These are phyloP conservation scores for Filobasidium uniguttulatum DNA, from an alignment of 1,284 basidiomycete genomes.

Conservation along the genomic window DNA sequence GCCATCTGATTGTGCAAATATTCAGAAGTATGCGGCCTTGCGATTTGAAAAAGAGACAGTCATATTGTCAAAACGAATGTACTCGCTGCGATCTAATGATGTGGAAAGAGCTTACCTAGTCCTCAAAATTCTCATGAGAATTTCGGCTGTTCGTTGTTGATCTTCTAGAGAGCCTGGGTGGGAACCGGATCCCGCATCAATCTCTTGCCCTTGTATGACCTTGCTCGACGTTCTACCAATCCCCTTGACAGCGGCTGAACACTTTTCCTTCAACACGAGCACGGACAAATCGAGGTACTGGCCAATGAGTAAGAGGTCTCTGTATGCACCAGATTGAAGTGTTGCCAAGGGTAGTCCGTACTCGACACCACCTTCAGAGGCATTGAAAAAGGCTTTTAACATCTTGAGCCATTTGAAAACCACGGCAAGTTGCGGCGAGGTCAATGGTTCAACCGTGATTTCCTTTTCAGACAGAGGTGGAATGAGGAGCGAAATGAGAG, in stretches of 20 bases:
- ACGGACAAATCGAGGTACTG: constrained; percentile 35
- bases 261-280: constrained; percentile 25
- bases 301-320: constrained; percentile 32
- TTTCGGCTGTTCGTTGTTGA: constrained; percentile 30
- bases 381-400: constrained; percentile 35
- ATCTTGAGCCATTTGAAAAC: constrained; percentile 34
- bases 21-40: constrained; percentile 14
- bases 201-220: background rate
- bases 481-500: constrained; percentile 30
- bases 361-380: constrained; percentile 27
- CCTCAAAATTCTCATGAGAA: constrained; percentile 30
- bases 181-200: background rate
- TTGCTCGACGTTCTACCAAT: constrained; percentile 15
- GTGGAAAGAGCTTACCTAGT: constrained; percentile 23
- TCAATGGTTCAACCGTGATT: constrained; percentile 14
- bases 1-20: constrained; percentile 21
- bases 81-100: background rate
- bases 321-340: constrained; percentile 28
- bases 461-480: constrained; percentile 32
- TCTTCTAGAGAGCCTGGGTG: constrained; percentile 15
- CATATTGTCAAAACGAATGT: too few species aligned
- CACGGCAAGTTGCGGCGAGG: constrained; percentile 25
- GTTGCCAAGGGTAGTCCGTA: constrained; percentile 28
- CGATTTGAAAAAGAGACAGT: background rate
- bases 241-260: constrained; percentile 27